Conservation (phyloP, 176 grass and related monocot species). For the Aegilops longissima region DNA sequence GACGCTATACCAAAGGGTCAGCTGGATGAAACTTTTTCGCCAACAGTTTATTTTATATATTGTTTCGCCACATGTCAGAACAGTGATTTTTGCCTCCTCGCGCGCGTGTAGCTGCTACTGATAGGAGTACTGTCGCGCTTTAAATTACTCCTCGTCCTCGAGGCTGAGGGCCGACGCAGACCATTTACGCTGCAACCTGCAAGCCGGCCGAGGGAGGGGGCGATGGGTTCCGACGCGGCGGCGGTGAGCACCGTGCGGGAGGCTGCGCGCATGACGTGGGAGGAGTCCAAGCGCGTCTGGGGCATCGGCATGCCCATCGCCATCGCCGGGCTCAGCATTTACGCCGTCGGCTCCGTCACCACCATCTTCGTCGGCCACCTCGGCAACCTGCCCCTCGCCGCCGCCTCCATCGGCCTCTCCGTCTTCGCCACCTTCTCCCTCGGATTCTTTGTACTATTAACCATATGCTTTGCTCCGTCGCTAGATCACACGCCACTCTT, state of each 20-base stretch:
- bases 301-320: background rate
- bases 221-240: background rate
- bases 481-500: background rate
- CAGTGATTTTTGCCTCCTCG: too few relatives aligned
- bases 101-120: too few relatives aligned
- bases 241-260: background rate
- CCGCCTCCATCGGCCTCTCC: slow-evolving; percentile 4
- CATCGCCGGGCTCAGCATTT: background rate
- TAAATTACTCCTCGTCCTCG: too few relatives aligned
- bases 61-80: too few relatives aligned
- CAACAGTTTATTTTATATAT: too few relatives aligned
- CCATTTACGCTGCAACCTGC: background rate
- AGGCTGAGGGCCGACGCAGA: too few relatives aligned
- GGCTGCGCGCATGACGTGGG: background rate
- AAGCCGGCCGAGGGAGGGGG: background rate
- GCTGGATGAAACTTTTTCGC: too few relatives aligned
- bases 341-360: background rate
- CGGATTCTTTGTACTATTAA: background rate
- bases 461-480: too few relatives aligned
- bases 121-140: too few relatives aligned
- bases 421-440: background rate
- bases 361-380: background rate
- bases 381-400: background rate
- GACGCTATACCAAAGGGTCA: too few relatives aligned
- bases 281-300: background rate